A percentile compares a stretch with the other conserved stretches of the same genome.
Evolutionary conservation across 345 rosid genomes (phyloP).

Genomic region (Crucihimalaya himalaica): DNA sequence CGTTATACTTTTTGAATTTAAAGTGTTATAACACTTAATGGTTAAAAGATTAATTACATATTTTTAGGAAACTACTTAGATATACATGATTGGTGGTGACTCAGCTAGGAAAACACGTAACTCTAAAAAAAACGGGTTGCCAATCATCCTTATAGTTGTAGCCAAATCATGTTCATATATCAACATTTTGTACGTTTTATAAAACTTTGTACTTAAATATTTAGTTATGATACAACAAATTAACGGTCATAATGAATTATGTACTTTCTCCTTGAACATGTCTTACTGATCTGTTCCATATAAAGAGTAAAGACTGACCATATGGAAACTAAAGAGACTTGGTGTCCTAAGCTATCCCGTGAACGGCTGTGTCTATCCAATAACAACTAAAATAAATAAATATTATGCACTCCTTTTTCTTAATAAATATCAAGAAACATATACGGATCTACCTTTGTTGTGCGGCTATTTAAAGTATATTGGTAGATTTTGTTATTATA

Average conservation of each 20-base stretch:
- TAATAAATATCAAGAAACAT: not conserved
- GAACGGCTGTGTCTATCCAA: not conserved
- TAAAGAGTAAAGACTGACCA: not conserved
- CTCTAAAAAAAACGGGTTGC: too few relatives aligned
- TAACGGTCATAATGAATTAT: not conserved
- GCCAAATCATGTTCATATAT: not conserved
- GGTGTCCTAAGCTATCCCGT: not conserved
- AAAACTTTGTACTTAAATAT: too few relatives aligned
- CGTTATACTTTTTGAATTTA: too few relatives aligned
- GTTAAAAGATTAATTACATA: too few relatives aligned
- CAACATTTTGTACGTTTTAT: not conserved
- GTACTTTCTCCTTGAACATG: not conserved
- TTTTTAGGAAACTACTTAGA: too few relatives aligned
- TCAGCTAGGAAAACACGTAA: too few relatives aligned
- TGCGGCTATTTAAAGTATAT: too few relatives aligned
- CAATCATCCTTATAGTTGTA: too few relatives aligned
- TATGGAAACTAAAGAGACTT: not conserved
- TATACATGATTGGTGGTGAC: too few relatives aligned
- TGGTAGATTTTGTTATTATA: not conserved
- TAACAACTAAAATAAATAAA: not conserved
- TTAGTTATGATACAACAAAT: too few relatives aligned
- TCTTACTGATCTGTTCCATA: not conserved
- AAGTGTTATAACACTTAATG: too few relatives aligned
- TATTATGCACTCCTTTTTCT: not conserved
- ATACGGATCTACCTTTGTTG: slow-evolving; percentile 11